Evolutionary conservation across 805 yeast species (phyloP).

Genomic region (Barnettozyma vustinii): DNA sequence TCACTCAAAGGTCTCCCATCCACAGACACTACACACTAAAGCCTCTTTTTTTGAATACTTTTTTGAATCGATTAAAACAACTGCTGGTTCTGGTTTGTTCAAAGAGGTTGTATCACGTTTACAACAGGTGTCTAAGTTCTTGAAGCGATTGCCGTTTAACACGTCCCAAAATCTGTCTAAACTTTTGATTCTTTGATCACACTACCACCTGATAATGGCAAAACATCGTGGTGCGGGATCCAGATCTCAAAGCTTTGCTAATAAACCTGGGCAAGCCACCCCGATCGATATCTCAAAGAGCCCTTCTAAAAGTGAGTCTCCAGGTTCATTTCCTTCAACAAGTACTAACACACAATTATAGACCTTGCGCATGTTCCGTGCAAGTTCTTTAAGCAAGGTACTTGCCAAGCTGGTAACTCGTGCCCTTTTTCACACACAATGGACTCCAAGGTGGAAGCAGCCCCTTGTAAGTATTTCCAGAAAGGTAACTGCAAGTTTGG

Average conservation of each 20-base stretch:
- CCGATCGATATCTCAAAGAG: slow-evolving; percentile 22
- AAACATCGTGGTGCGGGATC: slow-evolving; percentile 3
- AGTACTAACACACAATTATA: slow-evolving; percentile 24
- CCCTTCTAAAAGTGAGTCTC: slow-evolving; percentile 24
- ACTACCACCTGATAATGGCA: background rate
- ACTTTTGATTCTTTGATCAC: background rate
- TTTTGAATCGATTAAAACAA: background rate
- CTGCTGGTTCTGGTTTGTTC: background rate
- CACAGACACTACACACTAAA: background rate
- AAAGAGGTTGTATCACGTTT: background rate
- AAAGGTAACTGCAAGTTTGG: slow-evolving; percentile 98
- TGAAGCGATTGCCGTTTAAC: background rate
- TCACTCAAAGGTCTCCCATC: background rate
- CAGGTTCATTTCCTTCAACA: background rate
- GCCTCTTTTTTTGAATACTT: background rate
- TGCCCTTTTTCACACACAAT: slow-evolving; percentile 88
- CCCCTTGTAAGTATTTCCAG: slow-evolving; percentile 88
- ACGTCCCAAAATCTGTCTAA: background rate
- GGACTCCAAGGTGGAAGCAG: slow-evolving; percentile 40
- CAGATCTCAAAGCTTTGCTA: slow-evolving; percentile 2
- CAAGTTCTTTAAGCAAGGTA: slow-evolving; percentile 86
- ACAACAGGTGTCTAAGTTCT: background rate
- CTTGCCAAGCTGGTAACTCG: slow-evolving; percentile 88
- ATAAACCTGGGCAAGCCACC: slow-evolving; percentile 1
- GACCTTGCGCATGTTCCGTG: slow-evolving; percentile 94